phyloP scores from a whole-genome alignment of 441 rosid genomes.

The Mallotus repandus region DNA sequence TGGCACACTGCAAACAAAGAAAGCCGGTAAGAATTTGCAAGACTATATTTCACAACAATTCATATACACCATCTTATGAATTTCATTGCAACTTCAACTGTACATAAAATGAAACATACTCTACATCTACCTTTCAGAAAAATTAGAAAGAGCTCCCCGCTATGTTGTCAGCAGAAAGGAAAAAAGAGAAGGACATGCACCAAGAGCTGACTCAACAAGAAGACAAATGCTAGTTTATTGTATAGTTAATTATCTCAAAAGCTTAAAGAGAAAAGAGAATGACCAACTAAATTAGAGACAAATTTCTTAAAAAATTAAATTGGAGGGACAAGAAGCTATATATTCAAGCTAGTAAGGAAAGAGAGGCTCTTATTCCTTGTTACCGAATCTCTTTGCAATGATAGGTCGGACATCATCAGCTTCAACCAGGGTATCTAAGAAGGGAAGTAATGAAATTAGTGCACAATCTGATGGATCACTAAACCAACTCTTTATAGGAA shows the following conservation, averaged over 20 bases:
- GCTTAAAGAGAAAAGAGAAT: conserved; percentile 37
- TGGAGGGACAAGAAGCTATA: conserved; percentile 38
- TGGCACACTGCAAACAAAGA: conserved; percentile 14
- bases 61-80: conserved; percentile 40
- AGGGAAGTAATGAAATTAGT: conserved; percentile 79
- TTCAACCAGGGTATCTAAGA: conserved; percentile 83
- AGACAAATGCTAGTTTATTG: conserved; percentile 44
- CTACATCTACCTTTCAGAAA: conserved; percentile 42
- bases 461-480: conserved; percentile 88
- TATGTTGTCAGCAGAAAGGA: conserved; percentile 34
- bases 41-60: conserved; percentile 43
- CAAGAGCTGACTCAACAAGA: conserved; percentile 38
- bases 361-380: conserved; percentile 72
- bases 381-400: conserved; percentile 89
- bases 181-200: conserved; percentile 26
- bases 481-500: conserved; percentile 98
- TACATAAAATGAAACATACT: conserved; percentile 39
- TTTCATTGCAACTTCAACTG: conserved; percentile 42
- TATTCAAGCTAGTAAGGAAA: conserved; percentile 47
- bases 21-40: conserved; percentile 23
- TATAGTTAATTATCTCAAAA: conserved; percentile 46
- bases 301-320: conserved; percentile 29
- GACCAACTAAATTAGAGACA: conserved; percentile 45
- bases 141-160: conserved; percentile 35
- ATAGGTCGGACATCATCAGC: conserved; percentile 96